phyloP scores from a whole-genome alignment of 176 grass and related monocot species.

The Secale cereale region DNA sequence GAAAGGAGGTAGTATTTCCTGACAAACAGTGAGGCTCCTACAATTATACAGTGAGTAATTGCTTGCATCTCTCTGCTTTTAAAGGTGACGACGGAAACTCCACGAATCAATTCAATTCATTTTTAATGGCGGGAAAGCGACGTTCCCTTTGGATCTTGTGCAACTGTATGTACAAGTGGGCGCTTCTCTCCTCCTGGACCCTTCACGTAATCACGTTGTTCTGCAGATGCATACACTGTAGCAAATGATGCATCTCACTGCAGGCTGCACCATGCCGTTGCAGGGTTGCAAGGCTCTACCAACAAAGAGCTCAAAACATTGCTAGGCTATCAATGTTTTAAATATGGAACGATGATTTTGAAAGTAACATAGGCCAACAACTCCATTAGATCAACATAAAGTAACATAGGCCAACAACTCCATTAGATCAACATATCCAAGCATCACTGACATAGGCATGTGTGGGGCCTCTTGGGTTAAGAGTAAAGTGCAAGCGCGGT shows the following conservation, averaged over 20 bases:
- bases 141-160: constrained; percentile 2
- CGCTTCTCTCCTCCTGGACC: not conserved
- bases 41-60: not conserved
- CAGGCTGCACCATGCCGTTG: not conserved
- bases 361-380: not conserved
- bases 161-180: not conserved
- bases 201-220: not conserved
- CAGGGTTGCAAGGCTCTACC: not conserved
- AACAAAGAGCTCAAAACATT: too few species aligned
- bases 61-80: constrained; percentile 16
- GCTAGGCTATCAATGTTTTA: too few species aligned
- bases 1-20: too few species aligned
- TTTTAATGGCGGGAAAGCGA: not conserved
- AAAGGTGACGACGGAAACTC: not conserved
- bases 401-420: not conserved
- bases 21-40: not conserved
- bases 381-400: too few species aligned
- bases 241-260: not conserved
- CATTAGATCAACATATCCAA: not conserved
- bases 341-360: not conserved
- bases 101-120: not conserved
- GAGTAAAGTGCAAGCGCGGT: too few species aligned
- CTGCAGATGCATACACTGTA: not conserved
- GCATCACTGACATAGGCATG: not conserved
- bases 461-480: not conserved